Evolutionary conservation across 345 rosid species (phyloP).

Genomic region (Gossypium sturtianum): DNA sequence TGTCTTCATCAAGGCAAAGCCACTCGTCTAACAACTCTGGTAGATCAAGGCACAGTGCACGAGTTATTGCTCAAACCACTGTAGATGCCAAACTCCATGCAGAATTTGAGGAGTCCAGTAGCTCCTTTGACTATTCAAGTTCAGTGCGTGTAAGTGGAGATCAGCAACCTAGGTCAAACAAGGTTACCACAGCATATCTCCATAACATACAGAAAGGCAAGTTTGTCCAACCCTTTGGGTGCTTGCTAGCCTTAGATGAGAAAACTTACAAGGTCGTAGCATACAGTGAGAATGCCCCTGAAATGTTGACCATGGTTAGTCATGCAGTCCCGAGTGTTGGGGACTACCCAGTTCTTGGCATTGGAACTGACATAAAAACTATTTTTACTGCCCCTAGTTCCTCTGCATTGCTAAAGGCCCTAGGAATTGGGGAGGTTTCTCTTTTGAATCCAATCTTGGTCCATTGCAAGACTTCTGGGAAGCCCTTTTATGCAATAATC

Average conservation of each 20-base stretch:
- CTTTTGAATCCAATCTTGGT: constrained; percentile 89
- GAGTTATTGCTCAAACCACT: constrained; percentile 62
- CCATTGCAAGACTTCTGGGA: constrained; percentile 91
- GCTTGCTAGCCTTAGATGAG: constrained; percentile 89
- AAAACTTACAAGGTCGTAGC: constrained; percentile 82
- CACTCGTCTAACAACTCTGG: constrained; percentile 68
- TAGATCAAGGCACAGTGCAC: constrained; percentile 61
- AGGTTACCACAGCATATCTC: constrained; percentile 82
- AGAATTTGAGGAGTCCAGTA: constrained; percentile 82
- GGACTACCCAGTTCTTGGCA: constrained; percentile 66
- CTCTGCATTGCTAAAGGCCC: constrained; percentile 77
- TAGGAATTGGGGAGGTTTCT: constrained; percentile 83
- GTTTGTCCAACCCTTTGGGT: constrained; percentile 91
- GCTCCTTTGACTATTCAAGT: constrained; percentile 82
- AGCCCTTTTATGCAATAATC: constrained; percentile 87
- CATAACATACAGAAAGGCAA: constrained; percentile 95
- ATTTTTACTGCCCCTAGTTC: constrained; percentile 87
- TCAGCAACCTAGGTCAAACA: constrained; percentile 68
- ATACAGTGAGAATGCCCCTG: constrained; percentile 90
- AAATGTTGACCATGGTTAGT: constrained; percentile 79
- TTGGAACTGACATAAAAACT: constrained; percentile 69
- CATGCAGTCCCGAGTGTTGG: constrained; percentile 96
- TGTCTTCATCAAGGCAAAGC: constrained; percentile 82
- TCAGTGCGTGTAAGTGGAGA: constrained; percentile 60
- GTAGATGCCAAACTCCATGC: constrained; percentile 92